These are phyloP conservation scores for Phialocephala sp. DNA, from an alignment of 2,329 filamentous ascomycete genomes.

Conservation along the genomic window DNA sequence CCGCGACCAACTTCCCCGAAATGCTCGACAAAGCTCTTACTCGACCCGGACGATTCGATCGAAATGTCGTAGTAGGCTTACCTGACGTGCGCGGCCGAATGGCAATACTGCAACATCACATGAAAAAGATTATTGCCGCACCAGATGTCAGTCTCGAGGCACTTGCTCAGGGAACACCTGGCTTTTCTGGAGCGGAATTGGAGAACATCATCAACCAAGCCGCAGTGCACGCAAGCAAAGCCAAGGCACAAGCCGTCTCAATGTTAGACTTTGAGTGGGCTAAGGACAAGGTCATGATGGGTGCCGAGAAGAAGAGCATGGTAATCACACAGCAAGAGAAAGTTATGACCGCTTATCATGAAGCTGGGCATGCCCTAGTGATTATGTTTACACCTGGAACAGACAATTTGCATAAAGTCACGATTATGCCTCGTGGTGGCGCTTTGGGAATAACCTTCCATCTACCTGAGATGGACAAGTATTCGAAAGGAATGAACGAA, in stretches of 20 bases:
- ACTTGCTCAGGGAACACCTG: conserved; percentile 85
- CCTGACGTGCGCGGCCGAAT: conserved; percentile 94
- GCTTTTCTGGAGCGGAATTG: conserved; percentile 92
- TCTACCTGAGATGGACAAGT: conserved; percentile 90
- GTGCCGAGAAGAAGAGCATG: conserved; percentile 87
- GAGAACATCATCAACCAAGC: conserved; percentile 98
- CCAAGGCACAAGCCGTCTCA: conserved; percentile 75
- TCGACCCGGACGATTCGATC: conserved; percentile 92
- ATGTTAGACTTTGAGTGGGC: conserved; percentile 93
- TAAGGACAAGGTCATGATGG: conserved; percentile 98
- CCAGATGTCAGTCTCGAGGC: conserved; percentile 82
- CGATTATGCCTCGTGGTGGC: conserved; percentile 89
- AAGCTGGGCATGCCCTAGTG: conserved; percentile 93
- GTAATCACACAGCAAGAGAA: conserved; percentile 94
- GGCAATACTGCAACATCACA: conserved; percentile 91
- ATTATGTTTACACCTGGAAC: conserved; percentile 78
- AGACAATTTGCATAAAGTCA: conserved; percentile 91
- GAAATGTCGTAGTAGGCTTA: conserved; percentile 85
- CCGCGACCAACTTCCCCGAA: conserved; percentile 94
- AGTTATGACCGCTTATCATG: conserved; percentile 93
- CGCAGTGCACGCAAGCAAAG: conserved; percentile 90
- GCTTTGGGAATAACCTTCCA: conserved; percentile 86
- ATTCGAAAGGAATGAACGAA: conserved; percentile 85
- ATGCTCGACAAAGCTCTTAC: conserved; percentile 93
- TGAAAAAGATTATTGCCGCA: conserved; percentile 84